phyloP scores from a whole-genome alignment of 2,329 filamentous ascomycete species.

The Colletotrichum tanaceti region DNA sequence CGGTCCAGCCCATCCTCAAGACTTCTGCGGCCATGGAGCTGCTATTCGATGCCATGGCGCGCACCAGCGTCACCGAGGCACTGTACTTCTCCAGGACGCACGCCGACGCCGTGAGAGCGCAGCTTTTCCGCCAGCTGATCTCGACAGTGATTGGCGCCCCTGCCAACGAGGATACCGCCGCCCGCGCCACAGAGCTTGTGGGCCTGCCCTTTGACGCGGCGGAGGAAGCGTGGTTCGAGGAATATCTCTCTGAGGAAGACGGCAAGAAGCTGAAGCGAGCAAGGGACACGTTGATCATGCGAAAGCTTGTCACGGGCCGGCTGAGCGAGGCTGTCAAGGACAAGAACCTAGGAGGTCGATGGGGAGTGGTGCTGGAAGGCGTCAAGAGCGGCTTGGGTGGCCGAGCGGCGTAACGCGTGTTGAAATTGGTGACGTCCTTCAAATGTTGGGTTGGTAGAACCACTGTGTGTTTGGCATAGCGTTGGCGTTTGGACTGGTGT shows the following conservation, averaged over 20 bases:
- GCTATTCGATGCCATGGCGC: constrained; percentile 76
- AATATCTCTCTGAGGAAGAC: constrained; percentile 72
- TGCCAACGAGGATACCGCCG: constrained; percentile 56
- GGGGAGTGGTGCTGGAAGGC: constrained; percentile 63
- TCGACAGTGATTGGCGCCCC: constrained; percentile 63
- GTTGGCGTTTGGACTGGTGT: constrained; percentile 33
- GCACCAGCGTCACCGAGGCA: constrained; percentile 76
- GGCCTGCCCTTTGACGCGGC: constrained; percentile 76
- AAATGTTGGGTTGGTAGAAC: neutral
- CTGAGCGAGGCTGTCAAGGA: constrained; percentile 61
- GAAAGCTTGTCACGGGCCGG: constrained; percentile 75
- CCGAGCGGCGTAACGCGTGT: constrained; percentile 20
- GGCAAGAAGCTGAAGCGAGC: constrained; percentile 73
- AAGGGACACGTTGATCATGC: constrained; percentile 80
- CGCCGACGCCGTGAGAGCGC: constrained; percentile 69
- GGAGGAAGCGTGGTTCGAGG: constrained; percentile 81
- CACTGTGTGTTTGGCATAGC: constrained; percentile 32
- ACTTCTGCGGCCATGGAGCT: constrained; percentile 70
- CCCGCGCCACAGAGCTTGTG: constrained; percentile 75
- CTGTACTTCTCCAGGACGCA: constrained; percentile 78
- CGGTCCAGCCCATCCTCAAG: constrained; percentile 78
- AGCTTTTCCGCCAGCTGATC: constrained; percentile 76
- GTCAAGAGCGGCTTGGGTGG: constrained; percentile 58
- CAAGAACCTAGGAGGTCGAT: constrained; percentile 57
- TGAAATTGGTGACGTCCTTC: too few species aligned